Conservation (phyloP, 306 rosid species). For the Dalbergia cochinchinensis region DNA sequence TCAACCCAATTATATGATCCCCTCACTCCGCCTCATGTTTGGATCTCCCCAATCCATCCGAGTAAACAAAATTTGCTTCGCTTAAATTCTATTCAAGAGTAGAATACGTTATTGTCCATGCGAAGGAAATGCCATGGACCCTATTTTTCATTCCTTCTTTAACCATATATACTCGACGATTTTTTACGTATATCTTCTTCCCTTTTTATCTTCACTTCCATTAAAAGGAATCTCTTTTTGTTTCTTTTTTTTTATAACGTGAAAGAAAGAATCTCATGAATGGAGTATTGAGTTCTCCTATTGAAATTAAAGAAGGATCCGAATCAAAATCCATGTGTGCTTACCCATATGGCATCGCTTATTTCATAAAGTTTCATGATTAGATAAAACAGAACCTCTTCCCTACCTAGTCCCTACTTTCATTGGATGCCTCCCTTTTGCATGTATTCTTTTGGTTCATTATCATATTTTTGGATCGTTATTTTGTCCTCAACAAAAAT, state of each 20-base stretch:
- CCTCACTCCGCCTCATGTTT: no score
- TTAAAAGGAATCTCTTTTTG: conserved; percentile 28
- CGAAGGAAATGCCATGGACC: not conserved
- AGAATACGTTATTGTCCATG: conserved; percentile 2
- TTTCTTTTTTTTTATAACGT: conserved; percentile 3
- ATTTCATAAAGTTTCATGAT: conserved; percentile 50
- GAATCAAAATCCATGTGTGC: conserved; percentile 54
- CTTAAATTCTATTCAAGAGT: conserved; percentile 23
- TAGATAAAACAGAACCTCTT: conserved; percentile 44
- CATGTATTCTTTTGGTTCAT: conserved; percentile 34
- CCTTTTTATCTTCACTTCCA: conserved; percentile 33
- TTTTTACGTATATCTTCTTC: conserved; percentile 26
- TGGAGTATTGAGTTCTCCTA: conserved; percentile 53
- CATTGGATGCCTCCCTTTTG: conserved; percentile 57
- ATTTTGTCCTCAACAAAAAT: conserved; percentile 43
- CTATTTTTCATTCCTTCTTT: conserved; percentile 31
- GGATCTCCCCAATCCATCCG: no score
- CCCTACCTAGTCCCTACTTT: conserved; percentile 19
- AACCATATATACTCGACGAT: conserved; percentile 47
- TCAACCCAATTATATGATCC: no score
- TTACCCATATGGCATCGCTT: conserved; percentile 50
- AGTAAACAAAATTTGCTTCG: not conserved
- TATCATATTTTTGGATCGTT: conserved; percentile 35
- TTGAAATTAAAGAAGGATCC: conserved; percentile 46
- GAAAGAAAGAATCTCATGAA: conserved; percentile 47